phyloP scores from a whole-genome alignment of 768 basidiomycete species.

The Mrakia blollopis region DNA sequence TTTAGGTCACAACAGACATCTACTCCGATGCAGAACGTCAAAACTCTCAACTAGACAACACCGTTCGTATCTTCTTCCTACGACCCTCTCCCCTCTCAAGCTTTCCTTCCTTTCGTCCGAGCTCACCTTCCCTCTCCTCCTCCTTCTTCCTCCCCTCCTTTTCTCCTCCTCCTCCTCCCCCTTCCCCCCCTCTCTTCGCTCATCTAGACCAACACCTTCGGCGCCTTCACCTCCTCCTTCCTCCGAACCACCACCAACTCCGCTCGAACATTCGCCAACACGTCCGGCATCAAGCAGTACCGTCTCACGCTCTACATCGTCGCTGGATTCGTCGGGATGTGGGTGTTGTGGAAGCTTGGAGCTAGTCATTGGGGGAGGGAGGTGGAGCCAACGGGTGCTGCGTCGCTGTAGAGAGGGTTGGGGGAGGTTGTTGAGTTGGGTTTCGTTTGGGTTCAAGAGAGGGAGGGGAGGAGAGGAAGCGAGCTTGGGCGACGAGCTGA shows the following conservation, averaged over 20 bases:
- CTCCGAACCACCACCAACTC: conserved; percentile 65
- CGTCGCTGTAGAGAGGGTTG: too few species aligned
- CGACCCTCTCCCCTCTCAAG: not conserved
- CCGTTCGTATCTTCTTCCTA: conserved; percentile 51
- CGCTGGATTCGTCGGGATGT: conserved; percentile 54
- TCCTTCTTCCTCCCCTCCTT: not conserved
- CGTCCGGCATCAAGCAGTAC: conserved; percentile 61
- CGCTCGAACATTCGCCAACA: conserved; percentile 66
- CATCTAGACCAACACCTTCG: conserved; percentile 60
- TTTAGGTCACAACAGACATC: conserved; percentile 79
- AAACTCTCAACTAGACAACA: conserved; percentile 69
- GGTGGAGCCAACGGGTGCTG: not conserved
- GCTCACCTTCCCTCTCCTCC: not conserved
- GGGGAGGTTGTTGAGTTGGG: too few species aligned
- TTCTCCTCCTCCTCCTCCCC: not conserved
- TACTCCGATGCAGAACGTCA: conserved; percentile 78
- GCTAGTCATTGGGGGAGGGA: conserved; percentile 22
- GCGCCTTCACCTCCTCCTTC: conserved; percentile 59
- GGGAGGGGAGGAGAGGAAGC: too few species aligned
- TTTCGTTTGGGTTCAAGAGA: too few species aligned
- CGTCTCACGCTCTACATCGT: conserved; percentile 62
- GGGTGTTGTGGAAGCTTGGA: conserved; percentile 53
- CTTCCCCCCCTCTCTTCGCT: too few species aligned
- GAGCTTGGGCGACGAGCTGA: too few species aligned
- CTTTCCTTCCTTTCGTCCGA: not conserved